Base-by-base conservation (phyloP, 768 basidiomycete species). In the Trichaptum fuscoviolaceum region DNA sequence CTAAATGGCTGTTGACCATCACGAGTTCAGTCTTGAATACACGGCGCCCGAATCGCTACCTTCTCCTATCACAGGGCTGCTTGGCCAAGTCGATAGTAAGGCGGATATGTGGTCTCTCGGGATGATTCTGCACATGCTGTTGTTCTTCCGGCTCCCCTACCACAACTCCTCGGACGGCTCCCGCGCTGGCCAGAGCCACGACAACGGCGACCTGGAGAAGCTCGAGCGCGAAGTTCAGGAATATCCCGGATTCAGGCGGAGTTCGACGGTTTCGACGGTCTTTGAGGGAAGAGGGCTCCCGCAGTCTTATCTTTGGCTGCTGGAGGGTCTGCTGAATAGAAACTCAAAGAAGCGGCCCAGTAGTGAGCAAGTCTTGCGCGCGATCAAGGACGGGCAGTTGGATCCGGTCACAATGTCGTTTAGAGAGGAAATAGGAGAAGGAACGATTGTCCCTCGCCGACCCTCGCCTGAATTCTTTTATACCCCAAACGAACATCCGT, bases 41-140 rank as follows among this genome's bases (percentile, higher is more conserved):
- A 85, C 91, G 17, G 88, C 94, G 0, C 96, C 96, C 0, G 96
- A 98, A 74, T 91, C 93, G 0, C 81, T 99, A 0, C 87, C 88
- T 2, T 85, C 87, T 0, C 87, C 85, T 17, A 76, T 80, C 7
- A 89, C 86, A 0, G 92, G 92, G 0, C 75, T 82, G 24, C 85
- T 92, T 8, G 81, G 80, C 8, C 88, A 91, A 60, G 82, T 93
- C 1, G 90, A 93, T 71, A 93, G 93, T 0, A 95, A 95, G 72
- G 85, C 92, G 4, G 96, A 99, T 73, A 95, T 97, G 88, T 99
- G 96, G 96, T 93, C 93, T 6, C 82, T 99, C 18, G 96, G 96
- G 69, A 95, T 99, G 91, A 93, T 99, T 65, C 82, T 99, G 20
- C 89, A 98, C 80, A 96, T 95, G 71, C 83, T 99, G 68, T 78